Conservation (phyloP, 805 yeast genomes). For the Candida boleticola region DNA sequence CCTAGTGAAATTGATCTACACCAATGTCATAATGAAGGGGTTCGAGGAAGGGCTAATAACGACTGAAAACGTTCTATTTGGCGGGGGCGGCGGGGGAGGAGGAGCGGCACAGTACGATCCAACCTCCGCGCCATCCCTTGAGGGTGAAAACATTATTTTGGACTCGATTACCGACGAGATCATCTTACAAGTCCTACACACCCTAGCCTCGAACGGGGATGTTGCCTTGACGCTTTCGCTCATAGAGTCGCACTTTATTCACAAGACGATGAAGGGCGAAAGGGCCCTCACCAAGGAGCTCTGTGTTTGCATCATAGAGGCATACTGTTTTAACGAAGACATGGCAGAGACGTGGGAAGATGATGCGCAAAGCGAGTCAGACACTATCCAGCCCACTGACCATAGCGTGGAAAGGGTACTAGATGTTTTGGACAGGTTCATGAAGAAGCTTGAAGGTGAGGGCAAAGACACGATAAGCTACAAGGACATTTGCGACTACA, state of each 20-base stretch:
- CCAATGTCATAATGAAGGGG: conserved; percentile 27
- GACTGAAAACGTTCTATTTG: conserved; percentile 24
- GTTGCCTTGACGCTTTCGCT: conserved; percentile 30
- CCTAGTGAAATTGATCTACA: conserved; percentile 27
- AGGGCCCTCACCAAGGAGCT: conserved; percentile 31
- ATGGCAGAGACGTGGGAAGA: conserved; percentile 9
- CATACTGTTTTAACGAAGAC: conserved; percentile 29
- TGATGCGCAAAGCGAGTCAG: not conserved
- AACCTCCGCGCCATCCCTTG: not conserved
- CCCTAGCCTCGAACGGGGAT: conserved; percentile 36
- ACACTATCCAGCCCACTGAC: conserved; percentile 14
- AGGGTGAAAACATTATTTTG: conserved; percentile 10
- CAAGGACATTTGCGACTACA: conserved; percentile 27
- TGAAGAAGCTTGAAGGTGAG: conserved; percentile 13
- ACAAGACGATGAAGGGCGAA: conserved; percentile 30
- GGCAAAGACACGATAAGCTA: conserved; percentile 14
- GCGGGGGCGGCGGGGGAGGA: not conserved
- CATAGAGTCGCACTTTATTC: conserved; percentile 37
- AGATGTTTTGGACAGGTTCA: conserved; percentile 30
- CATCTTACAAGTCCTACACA: conserved; percentile 26
- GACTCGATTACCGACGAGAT: conserved; percentile 20
- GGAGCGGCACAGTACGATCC: not conserved
- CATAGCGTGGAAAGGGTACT: conserved; percentile 26
- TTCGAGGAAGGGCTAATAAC: conserved; percentile 18
- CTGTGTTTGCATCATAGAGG: conserved; percentile 28